These are phyloP conservation scores for Berkeleyomyces rouxiae DNA, from an alignment of 2,329 filamentous ascomycete genomes.

Conservation along the genomic window DNA sequence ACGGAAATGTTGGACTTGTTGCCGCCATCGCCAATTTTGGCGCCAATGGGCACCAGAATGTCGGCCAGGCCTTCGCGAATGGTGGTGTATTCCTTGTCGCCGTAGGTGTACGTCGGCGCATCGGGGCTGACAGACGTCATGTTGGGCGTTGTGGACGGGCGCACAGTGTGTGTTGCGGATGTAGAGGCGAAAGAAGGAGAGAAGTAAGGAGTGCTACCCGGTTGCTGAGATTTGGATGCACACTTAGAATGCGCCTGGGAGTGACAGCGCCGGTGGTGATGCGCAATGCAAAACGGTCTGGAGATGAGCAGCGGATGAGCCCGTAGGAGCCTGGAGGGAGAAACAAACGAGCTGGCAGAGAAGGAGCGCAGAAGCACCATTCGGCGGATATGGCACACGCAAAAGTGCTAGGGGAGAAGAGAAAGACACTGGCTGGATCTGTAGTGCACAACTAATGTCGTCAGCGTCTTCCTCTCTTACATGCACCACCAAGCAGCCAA, in stretches of 20 bases:
- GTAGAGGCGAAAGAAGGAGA: neutral
- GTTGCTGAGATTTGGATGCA: neutral
- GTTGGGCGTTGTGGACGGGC: neutral
- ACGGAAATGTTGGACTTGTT: conserved; percentile 50
- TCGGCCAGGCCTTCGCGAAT: conserved; percentile 40
- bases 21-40: conserved; percentile 35
- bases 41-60: conserved; percentile 35
- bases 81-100: conserved; percentile 34
- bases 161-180: neutral
- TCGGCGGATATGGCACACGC: neutral
- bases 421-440: neutral
- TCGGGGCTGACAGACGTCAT: conserved; percentile 9
- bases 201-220: neutral
- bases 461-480: neutral
- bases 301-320: neutral
- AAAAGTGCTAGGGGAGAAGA: neutral
- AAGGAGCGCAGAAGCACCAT: conserved; percentile 3
- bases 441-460: neutral
- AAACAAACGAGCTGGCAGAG: neutral
- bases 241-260: neutral
- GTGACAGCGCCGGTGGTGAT: neutral
- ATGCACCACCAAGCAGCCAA: neutral
- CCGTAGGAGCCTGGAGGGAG: neutral
- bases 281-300: neutral
- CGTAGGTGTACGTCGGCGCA: conserved; percentile 14